A percentile compares a stretch with the other conserved stretches of the same genome.
These are phyloP conservation scores for Exophiala dermatitidis DNA, from an alignment of 2,329 filamentous ascomycete genomes.

Conservation along the genomic window DNA sequence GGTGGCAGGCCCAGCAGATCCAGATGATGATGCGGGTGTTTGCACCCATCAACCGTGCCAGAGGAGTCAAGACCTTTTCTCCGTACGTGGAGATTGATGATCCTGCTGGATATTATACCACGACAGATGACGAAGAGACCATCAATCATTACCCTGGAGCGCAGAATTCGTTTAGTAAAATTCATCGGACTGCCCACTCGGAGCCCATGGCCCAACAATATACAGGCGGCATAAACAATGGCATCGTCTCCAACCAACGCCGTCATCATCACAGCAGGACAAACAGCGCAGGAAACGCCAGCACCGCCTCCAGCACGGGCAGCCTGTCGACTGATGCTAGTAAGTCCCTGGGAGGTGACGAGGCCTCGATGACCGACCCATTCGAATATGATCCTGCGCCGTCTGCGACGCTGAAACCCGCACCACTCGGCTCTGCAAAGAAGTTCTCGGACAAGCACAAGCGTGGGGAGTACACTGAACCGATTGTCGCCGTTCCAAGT, in stretches of 20 bases:
- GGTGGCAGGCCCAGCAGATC: constrained; percentile 15
- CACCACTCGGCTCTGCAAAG: background rate
- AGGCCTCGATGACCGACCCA: constrained; percentile 17
- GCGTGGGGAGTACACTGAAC: background rate
- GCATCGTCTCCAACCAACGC: background rate
- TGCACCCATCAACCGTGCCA: constrained; percentile 13
- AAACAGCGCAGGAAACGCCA: constrained; percentile 5
- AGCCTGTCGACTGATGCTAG: constrained; percentile 1
- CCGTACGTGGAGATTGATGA: constrained; percentile 1
- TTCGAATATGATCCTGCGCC: constrained; percentile 8
- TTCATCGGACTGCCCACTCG: background rate
- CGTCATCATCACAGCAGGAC: background rate
- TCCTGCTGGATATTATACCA: background rate
- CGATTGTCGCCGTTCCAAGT: background rate
- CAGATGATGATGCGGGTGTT: constrained; percentile 19
- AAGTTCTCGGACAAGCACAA: background rate
- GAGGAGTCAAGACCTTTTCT: constrained; percentile 1
- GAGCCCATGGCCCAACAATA: background rate
- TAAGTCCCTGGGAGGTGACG: background rate
- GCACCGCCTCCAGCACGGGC: background rate
- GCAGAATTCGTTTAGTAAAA: background rate
- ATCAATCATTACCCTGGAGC: background rate
- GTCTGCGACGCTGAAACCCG: background rate
- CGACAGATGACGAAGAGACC: background rate
- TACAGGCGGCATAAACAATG: no score